Conservation (phyloP, 2,329 filamentous ascomycete species). For the Curvularia eragrostidis region DNA sequence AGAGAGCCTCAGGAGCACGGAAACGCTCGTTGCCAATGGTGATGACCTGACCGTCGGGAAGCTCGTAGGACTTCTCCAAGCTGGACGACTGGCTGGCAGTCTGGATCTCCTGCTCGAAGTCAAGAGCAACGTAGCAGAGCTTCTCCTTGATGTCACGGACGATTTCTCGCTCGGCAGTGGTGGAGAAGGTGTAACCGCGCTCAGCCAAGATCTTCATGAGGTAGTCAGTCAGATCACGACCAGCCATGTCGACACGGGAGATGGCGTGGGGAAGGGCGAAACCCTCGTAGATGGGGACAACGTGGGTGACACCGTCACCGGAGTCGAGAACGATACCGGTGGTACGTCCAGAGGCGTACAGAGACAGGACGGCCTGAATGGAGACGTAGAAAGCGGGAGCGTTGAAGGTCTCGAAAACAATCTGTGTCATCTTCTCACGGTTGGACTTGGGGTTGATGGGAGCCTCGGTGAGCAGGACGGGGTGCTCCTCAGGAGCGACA, state of each 20-base stretch:
- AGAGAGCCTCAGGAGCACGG: slow-evolving; percentile 98
- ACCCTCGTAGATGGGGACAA: slow-evolving; percentile 99
- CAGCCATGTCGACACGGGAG: slow-evolving; percentile 99
- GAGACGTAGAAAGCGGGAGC: slow-evolving; percentile 99
- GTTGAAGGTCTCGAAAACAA: slow-evolving; percentile 99
- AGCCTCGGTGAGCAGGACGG: slow-evolving; percentile 97
- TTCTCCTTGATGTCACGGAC: slow-evolving; percentile 99
- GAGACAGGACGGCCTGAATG: slow-evolving; percentile 98
- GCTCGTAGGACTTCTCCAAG: slow-evolving; percentile 99
- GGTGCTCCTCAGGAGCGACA: slow-evolving; percentile 99
- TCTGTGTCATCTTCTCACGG: slow-evolving; percentile 99
- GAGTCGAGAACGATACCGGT: slow-evolving; percentile 99
- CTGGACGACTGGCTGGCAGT: slow-evolving; percentile 98
- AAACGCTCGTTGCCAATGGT: slow-evolving; percentile 99
- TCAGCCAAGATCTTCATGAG: slow-evolving; percentile 99
- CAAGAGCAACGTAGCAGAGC: slow-evolving; percentile 99
- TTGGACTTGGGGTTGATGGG: slow-evolving; percentile 99
- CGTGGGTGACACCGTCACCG: slow-evolving; percentile 99
- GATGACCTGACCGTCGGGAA: slow-evolving; percentile 99
- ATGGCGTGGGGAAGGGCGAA: slow-evolving; percentile 99
- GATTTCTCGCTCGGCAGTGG: slow-evolving; percentile 99
- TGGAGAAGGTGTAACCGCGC: slow-evolving; percentile 99
- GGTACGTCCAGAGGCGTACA: slow-evolving; percentile 99
- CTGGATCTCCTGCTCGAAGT: slow-evolving; percentile 99
- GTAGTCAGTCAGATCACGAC: slow-evolving; percentile 99